Base-by-base conservation (phyloP, 495 filamentous ascomycete genomes). In the Daldinia concentrica region DNA sequence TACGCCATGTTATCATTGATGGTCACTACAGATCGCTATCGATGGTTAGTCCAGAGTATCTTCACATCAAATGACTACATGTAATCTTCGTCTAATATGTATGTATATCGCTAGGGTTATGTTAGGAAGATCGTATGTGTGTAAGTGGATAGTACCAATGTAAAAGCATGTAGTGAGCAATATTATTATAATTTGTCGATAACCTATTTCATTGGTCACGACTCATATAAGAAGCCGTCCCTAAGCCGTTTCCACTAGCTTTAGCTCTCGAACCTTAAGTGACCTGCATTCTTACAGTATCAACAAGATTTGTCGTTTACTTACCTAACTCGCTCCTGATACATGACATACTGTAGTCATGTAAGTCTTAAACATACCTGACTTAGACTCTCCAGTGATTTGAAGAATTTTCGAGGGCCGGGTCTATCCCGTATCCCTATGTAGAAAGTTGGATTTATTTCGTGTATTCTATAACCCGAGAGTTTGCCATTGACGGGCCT, bases 171-270 rank as follows among this genome's bases (percentile, higher is more conserved):
- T 36, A 36, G 32, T 36, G 34, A 36, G 34, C 34, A 36, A 14
- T 36, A 14, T 36, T 36, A 1, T 36, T 36, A 4, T 12, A 36
- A 4, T 36, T 36, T 36, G 34, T 4, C 34, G 1, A 36, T 11
- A 22, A 48, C 32, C 30, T 60, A 57, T 68, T 58, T 64, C 41
- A 73, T 73, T 68, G 70, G 61, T 36, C 51, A 26, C 39, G 64
- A 56, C 62, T 52, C 56, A 52, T 43, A 60, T 37, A 32, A 69
- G 17, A 54, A 41, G 17, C 34, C 32, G 32, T 3, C 12, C 11
- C 11, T 2, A 34, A 34, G 11, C 9, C 34, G 12, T 36, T 14
- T 36, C 34, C 34, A 36, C 34, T 36, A 36, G 12, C 34, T 36
- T 6, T 36, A 36, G 34, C 3, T 36, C 34, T 36, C 3, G 11